Evolutionary conservation across 1,284 basidiomycete genomes (phyloP), one percentile per base, ranked within the genome.

Genomic region (Termitomyces sp.): DNA sequence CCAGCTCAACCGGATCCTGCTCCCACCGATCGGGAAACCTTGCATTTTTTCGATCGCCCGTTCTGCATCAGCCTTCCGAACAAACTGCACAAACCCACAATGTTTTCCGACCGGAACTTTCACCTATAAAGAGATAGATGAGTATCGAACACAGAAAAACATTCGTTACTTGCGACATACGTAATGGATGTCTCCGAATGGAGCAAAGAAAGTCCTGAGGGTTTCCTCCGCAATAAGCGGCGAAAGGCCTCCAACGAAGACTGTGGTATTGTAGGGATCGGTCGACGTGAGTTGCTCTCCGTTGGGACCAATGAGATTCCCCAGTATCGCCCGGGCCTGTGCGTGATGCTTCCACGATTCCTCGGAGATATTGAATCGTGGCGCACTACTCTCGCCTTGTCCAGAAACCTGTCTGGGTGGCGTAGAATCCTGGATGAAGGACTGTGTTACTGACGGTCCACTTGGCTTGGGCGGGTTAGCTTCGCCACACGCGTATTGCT

Each of bases 101-200:
- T 94, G 91, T 66, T 97, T 97, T 46, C 92, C 93, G 24, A 92
- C 88, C 2, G 94, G 94, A 6, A 97, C 93, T 72, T 97, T 97
- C 66, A 96, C 91, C 88, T 91, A 59, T 30, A 56, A 52, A 42
- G 41, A 34, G 38, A 48, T 49, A 28, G 38, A 50, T 55, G 50
- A 54, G 43, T 38, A 53, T 26, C n/a, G 28, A 45, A 18, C 13
- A 26, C 44, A 7, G 10, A 34, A 14, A 9, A 44, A 47, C 9
- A 37, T 46, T 62, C 21, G 14, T 45, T 4, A 21, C 16, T 30
- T 3, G 3, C 0, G 18, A 68, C 80, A 58, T 66, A 91, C 93
- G 65, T 95, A 95, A 62, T 93, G 91, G 53, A 95, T 94, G 58
- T 92, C 90, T 44, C 92, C 92, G 64, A 94, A 95, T 16, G 91